phyloP scores from a whole-genome alignment of 257 asterid species.

The Salvia miltiorrhiza region DNA sequence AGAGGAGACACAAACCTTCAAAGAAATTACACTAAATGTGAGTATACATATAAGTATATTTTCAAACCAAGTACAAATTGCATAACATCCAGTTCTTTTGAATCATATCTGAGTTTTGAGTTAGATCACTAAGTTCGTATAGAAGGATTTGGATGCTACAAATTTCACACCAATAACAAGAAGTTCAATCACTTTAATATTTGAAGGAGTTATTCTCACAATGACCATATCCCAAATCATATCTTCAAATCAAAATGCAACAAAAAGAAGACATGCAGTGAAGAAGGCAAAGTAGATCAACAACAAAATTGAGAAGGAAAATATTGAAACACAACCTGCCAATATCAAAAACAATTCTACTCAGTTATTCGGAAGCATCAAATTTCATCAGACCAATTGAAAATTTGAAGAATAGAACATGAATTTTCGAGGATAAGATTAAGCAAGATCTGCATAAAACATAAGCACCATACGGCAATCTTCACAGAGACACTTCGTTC shows the following conservation, averaged over 20 bases:
- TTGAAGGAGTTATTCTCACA: background rate
- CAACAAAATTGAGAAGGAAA: conserved; percentile 13
- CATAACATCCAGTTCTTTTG: background rate
- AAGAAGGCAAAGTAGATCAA: conserved; percentile 18
- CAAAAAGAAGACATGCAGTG: background rate
- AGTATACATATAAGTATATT: background rate
- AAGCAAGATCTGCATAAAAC: conserved; percentile 20
- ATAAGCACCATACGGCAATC: background rate
- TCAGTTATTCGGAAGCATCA: background rate
- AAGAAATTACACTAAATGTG: conserved; percentile 26
- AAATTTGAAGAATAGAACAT: conserved; percentile 1
- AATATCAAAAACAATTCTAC: background rate
- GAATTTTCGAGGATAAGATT: conserved; percentile 2
- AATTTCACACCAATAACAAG: background rate
- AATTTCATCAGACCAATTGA: conserved; percentile 13
- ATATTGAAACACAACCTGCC: background rate
- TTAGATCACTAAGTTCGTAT: background rate
- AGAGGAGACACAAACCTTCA: conserved; percentile 88
- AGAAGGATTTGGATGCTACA: background rate
- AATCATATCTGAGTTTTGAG: conserved; percentile 5
- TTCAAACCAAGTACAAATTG: background rate
- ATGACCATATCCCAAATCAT: background rate
- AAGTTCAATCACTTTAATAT: background rate
- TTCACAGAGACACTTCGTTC: conserved; percentile 17
- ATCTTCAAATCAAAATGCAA: background rate